phyloP scores from a whole-genome alignment of 2,329 filamentous ascomycete species.

The Colletotrichum siamense region DNA sequence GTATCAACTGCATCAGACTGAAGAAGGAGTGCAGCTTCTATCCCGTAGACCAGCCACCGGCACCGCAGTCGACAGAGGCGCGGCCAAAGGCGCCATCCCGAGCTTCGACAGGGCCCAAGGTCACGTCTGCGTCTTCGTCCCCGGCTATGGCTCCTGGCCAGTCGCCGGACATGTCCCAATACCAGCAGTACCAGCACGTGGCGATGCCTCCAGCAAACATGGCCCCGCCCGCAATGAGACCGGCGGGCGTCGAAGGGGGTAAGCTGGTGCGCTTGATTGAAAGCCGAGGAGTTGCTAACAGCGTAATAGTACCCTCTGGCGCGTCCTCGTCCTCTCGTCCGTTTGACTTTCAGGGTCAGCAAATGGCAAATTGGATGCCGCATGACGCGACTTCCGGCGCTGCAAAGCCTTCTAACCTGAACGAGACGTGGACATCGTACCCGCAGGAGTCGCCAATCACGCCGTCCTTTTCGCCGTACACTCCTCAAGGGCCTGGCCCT shows the following conservation, averaged over 20 bases:
- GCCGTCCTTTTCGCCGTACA: slow-evolving; percentile 56
- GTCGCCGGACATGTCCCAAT: slow-evolving; percentile 44
- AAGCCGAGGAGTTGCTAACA: slow-evolving; percentile 27
- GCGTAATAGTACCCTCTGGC: slow-evolving; percentile 36
- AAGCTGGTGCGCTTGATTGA: slow-evolving; percentile 29
- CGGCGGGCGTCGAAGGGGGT: slow-evolving; percentile 44
- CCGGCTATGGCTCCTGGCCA: slow-evolving; percentile 50
- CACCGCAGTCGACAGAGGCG: slow-evolving; percentile 40
- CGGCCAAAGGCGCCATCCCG: slow-evolving; percentile 47
- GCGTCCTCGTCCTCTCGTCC: slow-evolving; percentile 30
- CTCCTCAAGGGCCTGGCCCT: slow-evolving; percentile 43
- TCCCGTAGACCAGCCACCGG: slow-evolving; percentile 80
- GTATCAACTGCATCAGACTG: slow-evolving; percentile 89
- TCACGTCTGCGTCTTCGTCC: slow-evolving; percentile 53
- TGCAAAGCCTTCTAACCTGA: slow-evolving; percentile 49
- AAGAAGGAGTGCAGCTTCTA: slow-evolving; percentile 96
- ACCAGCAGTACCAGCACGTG: slow-evolving; percentile 47
- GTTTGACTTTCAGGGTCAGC: slow-evolving; percentile 45
- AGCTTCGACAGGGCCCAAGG: slow-evolving; percentile 42
- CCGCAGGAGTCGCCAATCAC: slow-evolving; percentile 56
- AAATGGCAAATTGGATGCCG: slow-evolving; percentile 49
- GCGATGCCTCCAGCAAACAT: slow-evolving; percentile 50
- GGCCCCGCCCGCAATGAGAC: slow-evolving; percentile 47
- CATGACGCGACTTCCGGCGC: slow-evolving; percentile 43
- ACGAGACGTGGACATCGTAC: slow-evolving; percentile 54